These are phyloP conservation scores for Citrus unshiu DNA, from an alignment of 345 rosid genomes.

Conservation along the genomic window DNA sequence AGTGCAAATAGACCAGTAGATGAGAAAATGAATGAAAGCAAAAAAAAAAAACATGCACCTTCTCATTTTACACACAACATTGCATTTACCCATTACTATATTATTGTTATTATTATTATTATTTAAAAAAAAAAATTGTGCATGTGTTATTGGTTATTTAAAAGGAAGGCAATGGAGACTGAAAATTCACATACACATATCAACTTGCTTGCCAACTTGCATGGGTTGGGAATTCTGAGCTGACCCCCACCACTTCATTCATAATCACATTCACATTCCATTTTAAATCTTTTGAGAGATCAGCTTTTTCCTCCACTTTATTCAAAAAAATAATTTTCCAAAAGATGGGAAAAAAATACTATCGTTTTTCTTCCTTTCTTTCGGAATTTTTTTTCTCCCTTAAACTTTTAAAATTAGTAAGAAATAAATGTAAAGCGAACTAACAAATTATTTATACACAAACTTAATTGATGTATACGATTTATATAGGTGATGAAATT, in stretches of 20 bases:
- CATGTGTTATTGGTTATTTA: not conserved
- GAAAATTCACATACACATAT: too few relatives aligned
- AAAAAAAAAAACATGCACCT: not conserved
- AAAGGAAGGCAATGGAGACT: not conserved
- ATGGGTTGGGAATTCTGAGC: slow-evolving; percentile 12
- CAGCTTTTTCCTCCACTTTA: not conserved
- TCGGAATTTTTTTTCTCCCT: too few relatives aligned
- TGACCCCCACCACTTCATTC: slow-evolving; percentile 10
- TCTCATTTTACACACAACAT: not conserved
- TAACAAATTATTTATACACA: too few relatives aligned
- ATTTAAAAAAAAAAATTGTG: not conserved
- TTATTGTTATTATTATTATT: not conserved
- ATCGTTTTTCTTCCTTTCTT: not conserved
- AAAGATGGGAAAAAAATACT: not conserved
- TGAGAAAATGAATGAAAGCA: slow-evolving; percentile 1
- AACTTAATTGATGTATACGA: too few relatives aligned
- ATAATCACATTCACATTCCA: slow-evolving; percentile 11
- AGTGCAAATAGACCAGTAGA: slow-evolving; percentile 15
- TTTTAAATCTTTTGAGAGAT: not conserved
- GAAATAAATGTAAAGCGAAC: too few relatives aligned
- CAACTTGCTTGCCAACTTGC: slow-evolving; percentile 18
- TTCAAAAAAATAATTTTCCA: not conserved
- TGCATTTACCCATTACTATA: not conserved
- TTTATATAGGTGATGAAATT: too few relatives aligned
- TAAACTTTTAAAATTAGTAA: too few relatives aligned